Conservation (phyloP, 2,329 filamentous ascomycete genomes). For the Aureobasidium melanogenum region DNA sequence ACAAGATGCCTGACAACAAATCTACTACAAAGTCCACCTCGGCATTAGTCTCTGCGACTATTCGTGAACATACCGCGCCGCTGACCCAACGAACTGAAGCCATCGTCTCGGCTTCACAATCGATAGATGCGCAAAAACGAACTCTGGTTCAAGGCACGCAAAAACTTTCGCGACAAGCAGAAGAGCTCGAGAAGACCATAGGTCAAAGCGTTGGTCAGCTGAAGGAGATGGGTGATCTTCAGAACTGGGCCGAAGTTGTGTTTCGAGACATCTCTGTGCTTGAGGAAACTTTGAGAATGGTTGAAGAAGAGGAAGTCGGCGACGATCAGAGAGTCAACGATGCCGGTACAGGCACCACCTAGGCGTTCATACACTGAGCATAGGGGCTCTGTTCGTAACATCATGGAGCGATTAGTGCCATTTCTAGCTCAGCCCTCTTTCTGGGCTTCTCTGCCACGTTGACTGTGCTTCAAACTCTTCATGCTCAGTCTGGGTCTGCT, state of each 20-base stretch:
- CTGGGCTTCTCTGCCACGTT: constrained; percentile 10
- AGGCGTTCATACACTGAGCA: too few relatives aligned
- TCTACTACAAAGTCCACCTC: background rate
- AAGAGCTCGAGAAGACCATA: background rate
- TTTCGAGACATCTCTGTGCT: constrained; percentile 34
- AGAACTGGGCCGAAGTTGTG: constrained; percentile 81
- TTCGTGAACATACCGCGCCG: background rate
- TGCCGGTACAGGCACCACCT: background rate
- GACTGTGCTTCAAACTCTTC: constrained; percentile 13
- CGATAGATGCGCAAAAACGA: background rate
- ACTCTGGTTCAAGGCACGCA: background rate
- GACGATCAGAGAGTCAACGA: background rate
- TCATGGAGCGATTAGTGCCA: too few relatives aligned
- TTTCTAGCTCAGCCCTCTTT: background rate
- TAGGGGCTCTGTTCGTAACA: too few relatives aligned
- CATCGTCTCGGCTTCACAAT: background rate
- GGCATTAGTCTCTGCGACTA: background rate
- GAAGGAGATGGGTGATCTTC: constrained; percentile 72
- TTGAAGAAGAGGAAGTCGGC: constrained; percentile 21
- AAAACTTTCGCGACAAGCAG: background rate
- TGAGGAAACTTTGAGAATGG: constrained; percentile 29
- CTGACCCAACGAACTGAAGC: constrained; percentile 4
- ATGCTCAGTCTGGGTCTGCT: constrained; percentile 60
- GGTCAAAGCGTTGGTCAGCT: constrained; percentile 39
- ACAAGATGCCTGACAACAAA: background rate